Evolutionary conservation across 768 basidiomycete species (phyloP).

Genomic region (Boletus rubescentipes): DNA sequence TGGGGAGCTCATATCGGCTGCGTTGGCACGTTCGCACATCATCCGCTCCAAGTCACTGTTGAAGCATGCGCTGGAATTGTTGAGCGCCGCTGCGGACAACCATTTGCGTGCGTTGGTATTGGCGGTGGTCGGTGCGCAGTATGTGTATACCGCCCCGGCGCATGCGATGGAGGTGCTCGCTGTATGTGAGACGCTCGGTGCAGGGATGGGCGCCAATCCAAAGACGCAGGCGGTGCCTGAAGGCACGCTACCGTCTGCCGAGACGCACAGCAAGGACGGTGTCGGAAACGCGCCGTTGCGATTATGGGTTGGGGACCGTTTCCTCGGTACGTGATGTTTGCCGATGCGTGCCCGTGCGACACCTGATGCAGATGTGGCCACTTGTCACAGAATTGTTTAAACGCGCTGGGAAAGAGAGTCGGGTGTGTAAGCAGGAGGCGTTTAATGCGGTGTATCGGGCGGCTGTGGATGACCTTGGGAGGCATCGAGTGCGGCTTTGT

Average conservation of each 20-base stretch:
- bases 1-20: constrained; percentile 18
- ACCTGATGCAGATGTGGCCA: no score
- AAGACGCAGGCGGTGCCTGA: constrained; percentile 17
- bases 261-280: constrained; percentile 25
- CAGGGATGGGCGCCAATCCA: constrained; percentile 55
- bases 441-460: constrained; percentile 39
- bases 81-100: constrained; percentile 63
- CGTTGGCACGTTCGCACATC: constrained; percentile 24
- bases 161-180: constrained; percentile 66
- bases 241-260: background rate
- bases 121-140: constrained; percentile 67
- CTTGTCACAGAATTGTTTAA: constrained; percentile 54
- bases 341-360: no score
- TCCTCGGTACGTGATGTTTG: constrained; percentile 57
- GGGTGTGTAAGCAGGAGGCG: constrained; percentile 44
- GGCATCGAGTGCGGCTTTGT: constrained; percentile 15
- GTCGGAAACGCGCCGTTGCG: constrained; percentile 65
- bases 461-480: constrained; percentile 23
- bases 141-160: constrained; percentile 66
- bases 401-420: constrained; percentile 51
- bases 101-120: constrained; percentile 70
- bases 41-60: constrained; percentile 40
- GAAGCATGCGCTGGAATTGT: constrained; percentile 58
- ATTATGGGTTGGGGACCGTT: constrained; percentile 72
- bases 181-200: constrained; percentile 68